Conservation (phyloP, 192 early-diverging fungal species). For the Chytriomyces confervae region DNA sequence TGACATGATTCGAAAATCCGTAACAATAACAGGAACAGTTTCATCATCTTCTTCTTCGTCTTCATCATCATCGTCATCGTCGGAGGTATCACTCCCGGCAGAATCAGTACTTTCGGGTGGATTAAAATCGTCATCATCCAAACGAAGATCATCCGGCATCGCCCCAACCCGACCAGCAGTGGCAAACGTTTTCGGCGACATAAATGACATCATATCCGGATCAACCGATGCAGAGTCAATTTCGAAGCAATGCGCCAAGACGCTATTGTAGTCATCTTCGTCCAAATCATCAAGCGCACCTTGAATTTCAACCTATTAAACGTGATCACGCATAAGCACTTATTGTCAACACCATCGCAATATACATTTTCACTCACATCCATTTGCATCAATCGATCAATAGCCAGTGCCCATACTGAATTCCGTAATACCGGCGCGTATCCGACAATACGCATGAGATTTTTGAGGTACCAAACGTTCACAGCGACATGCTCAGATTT, state of each 20-base stretch:
- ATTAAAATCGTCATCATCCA: conserved; percentile 41
- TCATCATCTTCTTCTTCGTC: conserved; percentile 29
- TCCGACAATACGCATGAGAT: conserved; percentile 72
- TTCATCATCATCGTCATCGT: conserved; percentile 44
- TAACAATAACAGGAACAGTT: conserved; percentile 30
- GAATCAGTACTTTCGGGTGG: neutral
- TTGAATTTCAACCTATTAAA: conserved; percentile 81
- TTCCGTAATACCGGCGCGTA: conserved; percentile 77
- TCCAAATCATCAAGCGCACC: conserved; percentile 85
- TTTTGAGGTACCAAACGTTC: conserved; percentile 75
- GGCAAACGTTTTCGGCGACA: conserved; percentile 25
- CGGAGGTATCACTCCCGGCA: neutral
- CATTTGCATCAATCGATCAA: conserved; percentile 87
- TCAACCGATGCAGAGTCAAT: conserved; percentile 58
- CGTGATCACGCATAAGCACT: neutral
- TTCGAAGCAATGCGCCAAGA: conserved; percentile 54
- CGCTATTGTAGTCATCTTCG: conserved; percentile 56
- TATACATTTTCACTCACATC: conserved; percentile 62
- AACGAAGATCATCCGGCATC: conserved; percentile 46
- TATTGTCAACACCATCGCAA: neutral
- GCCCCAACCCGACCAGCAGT: conserved; percentile 16
- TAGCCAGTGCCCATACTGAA: conserved; percentile 73
- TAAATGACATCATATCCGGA: conserved; percentile 3
- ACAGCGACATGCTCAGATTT: conserved; percentile 63
- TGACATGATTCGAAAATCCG: conserved; percentile 26